Conservation (phyloP, 2,329 filamentous ascomycete genomes). For the Bipolaris gigantea region DNA sequence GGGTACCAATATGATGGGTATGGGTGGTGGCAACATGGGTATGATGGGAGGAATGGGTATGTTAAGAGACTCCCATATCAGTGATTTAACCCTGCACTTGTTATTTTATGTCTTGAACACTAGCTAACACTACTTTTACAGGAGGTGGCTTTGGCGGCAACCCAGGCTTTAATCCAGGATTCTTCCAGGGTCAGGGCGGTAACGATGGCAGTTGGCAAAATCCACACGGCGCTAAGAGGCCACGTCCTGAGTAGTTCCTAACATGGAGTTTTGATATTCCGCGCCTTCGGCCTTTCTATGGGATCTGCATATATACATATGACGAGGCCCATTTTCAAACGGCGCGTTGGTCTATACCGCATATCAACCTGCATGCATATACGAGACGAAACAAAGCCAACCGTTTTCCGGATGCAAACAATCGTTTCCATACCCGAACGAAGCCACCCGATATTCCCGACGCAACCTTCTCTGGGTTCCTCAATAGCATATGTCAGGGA, state of each 20-base stretch:
- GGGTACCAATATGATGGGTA: constrained; percentile 42
- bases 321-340: neutral
- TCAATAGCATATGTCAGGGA: neutral
- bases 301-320: neutral
- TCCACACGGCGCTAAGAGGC: constrained; percentile 78
- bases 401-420: neutral
- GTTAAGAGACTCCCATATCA: constrained; percentile 11
- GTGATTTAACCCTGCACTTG: constrained; percentile 2
- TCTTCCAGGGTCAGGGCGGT: constrained; percentile 61
- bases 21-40: constrained; percentile 35
- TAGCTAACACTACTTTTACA: constrained; percentile 15
- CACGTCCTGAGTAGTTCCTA: constrained; percentile 64
- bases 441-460: neutral
- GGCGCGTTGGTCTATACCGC: neutral
- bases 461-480: neutral
- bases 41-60: constrained; percentile 42
- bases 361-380: neutral
- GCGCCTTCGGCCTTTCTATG: neutral
- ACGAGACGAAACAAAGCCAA: constrained; percentile 1
- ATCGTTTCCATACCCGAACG: neutral
- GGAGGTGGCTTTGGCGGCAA: constrained; percentile 62
- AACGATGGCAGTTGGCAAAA: constrained; percentile 69
- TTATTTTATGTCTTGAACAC: neutral
- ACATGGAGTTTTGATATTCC: neutral
- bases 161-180: constrained; percentile 72